These are phyloP conservation scores for Cicer pinnatifidum DNA, from an alignment of 306 rosid species.

Conservation along the genomic window DNA sequence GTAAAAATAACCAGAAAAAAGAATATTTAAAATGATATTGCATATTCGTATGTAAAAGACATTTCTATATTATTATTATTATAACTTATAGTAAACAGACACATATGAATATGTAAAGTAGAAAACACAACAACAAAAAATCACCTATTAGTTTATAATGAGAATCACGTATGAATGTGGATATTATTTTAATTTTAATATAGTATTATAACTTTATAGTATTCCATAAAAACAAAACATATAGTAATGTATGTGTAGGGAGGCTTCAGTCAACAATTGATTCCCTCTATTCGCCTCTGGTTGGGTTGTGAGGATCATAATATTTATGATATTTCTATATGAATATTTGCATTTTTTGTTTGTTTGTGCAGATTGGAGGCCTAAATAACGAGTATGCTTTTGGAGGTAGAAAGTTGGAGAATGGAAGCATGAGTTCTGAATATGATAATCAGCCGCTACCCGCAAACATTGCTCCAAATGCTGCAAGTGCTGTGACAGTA, in stretches of 20 bases:
- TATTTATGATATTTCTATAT: slow-evolving; percentile 35
- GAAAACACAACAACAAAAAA: background rate
- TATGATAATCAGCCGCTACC: slow-evolving; percentile 66
- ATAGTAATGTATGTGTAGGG: background rate
- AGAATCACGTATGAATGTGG: background rate
- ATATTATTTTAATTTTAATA: background rate
- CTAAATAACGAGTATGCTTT: slow-evolving; percentile 66
- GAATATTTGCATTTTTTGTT: slow-evolving; percentile 33
- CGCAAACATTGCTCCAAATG: slow-evolving; percentile 53
- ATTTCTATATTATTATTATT: background rate
- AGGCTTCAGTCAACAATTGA: background rate
- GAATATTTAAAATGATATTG: background rate
- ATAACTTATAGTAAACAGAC: background rate
- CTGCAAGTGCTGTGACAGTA: slow-evolving; percentile 57
- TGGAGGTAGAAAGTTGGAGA: slow-evolving; percentile 75
- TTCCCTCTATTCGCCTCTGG: background rate
- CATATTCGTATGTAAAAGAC: background rate
- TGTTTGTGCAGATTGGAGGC: slow-evolving; percentile 64
- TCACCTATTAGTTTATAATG: background rate
- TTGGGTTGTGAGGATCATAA: slow-evolving; percentile 37
- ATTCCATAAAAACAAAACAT: background rate
- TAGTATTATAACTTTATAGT: background rate
- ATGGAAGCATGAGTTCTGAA: slow-evolving; percentile 75
- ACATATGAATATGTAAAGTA: background rate
- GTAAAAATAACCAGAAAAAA: background rate